These are phyloP conservation scores for Rhizoclosmatium sp. DNA, from an alignment of 192 early-diverging fungal genomes.

Conservation along the genomic window DNA sequence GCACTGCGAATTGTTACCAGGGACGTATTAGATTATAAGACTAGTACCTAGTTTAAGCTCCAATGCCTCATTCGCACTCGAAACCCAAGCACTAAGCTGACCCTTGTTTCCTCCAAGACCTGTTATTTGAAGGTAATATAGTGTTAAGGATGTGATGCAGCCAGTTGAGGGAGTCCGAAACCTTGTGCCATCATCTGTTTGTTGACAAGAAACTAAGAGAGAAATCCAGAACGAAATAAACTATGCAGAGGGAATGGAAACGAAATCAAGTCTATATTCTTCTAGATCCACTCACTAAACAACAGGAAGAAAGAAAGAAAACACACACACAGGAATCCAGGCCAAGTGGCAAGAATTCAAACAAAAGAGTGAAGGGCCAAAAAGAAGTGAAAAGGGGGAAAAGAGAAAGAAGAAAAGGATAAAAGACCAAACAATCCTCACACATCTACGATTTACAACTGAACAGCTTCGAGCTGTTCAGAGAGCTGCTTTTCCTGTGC, in stretches of 20 bases:
- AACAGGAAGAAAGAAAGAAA: background rate
- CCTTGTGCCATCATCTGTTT: too few relatives aligned
- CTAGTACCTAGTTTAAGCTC: conserved; percentile 35
- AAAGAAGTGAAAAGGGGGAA: background rate
- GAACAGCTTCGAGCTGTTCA: background rate
- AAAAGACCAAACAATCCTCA: background rate
- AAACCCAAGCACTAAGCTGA: conserved; percentile 17
- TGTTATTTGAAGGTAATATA: background rate
- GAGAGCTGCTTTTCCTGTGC: background rate
- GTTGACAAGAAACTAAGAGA: too few relatives aligned
- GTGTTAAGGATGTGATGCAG: too few relatives aligned
- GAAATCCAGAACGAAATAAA: too few relatives aligned
- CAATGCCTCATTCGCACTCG: conserved; percentile 14
- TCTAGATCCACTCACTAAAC: background rate
- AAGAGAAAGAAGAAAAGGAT: background rate
- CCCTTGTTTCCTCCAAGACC: background rate
- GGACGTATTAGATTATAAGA: background rate
- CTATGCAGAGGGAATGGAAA: background rate
- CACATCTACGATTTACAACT: background rate
- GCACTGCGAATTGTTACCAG: background rate
- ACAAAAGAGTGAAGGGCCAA: background rate
- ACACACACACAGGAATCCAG: background rate
- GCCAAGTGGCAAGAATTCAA: background rate
- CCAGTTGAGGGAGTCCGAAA: too few relatives aligned
- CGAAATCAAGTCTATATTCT: background rate